These are phyloP conservation scores for Aspergillus asperescens DNA, from an alignment of 495 filamentous ascomycete species.

Conservation along the genomic window DNA sequence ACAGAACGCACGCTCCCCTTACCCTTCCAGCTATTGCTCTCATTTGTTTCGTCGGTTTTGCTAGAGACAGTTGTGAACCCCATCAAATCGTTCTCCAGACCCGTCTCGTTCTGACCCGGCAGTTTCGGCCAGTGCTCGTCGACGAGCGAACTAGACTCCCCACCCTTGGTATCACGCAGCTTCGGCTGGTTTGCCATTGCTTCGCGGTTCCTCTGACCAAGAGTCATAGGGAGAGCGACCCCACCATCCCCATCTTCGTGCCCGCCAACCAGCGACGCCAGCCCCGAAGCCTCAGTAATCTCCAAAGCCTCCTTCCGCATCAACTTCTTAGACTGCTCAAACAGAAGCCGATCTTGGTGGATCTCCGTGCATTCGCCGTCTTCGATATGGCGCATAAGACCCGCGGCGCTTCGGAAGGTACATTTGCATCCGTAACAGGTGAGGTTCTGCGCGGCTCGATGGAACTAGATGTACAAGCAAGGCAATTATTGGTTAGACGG, in stretches of 20 bases:
- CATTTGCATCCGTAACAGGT: constrained; percentile 42
- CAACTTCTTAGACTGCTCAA: constrained; percentile 35
- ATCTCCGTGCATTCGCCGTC: constrained; percentile 38
- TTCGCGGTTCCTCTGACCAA: constrained; percentile 2
- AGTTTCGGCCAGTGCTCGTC: constrained; percentile 20
- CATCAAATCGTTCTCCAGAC: constrained; percentile 13
- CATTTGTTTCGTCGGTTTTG: neutral
- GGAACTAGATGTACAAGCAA: constrained; percentile 23
- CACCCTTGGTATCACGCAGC: too few species aligned
- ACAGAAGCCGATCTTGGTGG: constrained; percentile 24
- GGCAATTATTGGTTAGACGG: neutral
- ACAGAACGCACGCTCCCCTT: neutral
- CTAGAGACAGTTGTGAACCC: neutral
- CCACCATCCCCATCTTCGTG: neutral
- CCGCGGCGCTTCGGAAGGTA: constrained; percentile 39
- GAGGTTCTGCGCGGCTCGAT: constrained; percentile 40
- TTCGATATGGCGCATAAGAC: constrained; percentile 49
- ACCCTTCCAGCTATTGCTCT: constrained; percentile 3
- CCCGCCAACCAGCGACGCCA: constrained; percentile 9
- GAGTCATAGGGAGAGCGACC: neutral
- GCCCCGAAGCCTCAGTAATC: constrained; percentile 5
- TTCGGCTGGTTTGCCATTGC: constrained; percentile 20
- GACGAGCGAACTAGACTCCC: too few species aligned
- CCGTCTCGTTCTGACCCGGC: neutral
- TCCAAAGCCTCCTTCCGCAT: constrained; percentile 27